A percentile compares a stretch with the other conserved stretches of the same genome.
phyloP scores from a whole-genome alignment of 805 yeast genomes.

The Lipomyces yamadae region DNA sequence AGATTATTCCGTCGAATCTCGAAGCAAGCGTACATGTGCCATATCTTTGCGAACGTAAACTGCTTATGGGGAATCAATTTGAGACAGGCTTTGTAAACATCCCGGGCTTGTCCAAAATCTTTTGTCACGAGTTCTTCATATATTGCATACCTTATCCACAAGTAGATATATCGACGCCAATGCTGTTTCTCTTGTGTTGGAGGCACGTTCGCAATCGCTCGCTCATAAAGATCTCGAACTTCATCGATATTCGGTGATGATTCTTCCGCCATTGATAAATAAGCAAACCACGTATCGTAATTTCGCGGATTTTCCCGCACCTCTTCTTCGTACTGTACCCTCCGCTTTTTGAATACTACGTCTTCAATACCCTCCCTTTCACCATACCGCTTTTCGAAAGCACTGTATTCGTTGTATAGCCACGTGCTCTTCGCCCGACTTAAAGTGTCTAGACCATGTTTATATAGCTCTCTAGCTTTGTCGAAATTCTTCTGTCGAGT shows the following conservation, averaged over 20 bases:
- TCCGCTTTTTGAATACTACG: slow-evolving; percentile 60
- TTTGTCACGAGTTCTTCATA: slow-evolving; percentile 60
- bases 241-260: slow-evolving; percentile 43
- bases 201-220: slow-evolving; percentile 52
- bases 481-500: slow-evolving; percentile 61
- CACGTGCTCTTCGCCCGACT: slow-evolving; percentile 48
- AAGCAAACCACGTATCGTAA: slow-evolving; percentile 85
- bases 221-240: slow-evolving; percentile 50
- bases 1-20: slow-evolving; percentile 66
- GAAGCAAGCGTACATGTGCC: slow-evolving; percentile 74
- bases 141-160: slow-evolving; percentile 71
- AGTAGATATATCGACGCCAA: slow-evolving; percentile 72
- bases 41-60: slow-evolving; percentile 72
- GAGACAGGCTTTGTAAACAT: slow-evolving; percentile 57
- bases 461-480: slow-evolving; percentile 63
- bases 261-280: slow-evolving; percentile 58
- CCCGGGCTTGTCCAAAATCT: slow-evolving; percentile 55
- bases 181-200: slow-evolving; percentile 48
- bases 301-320: slow-evolving; percentile 57
- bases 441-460: slow-evolving; percentile 55
- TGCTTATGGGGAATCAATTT: slow-evolving; percentile 59
- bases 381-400: slow-evolving; percentile 72
- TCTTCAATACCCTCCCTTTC: slow-evolving; percentile 57
- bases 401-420: slow-evolving; percentile 53
- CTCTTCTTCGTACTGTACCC: slow-evolving; percentile 57